A percentile compares a stretch with the other conserved stretches of the same genome.
Conservation (phyloP, 441 rosid species). For the Daphne laureola region DNA sequence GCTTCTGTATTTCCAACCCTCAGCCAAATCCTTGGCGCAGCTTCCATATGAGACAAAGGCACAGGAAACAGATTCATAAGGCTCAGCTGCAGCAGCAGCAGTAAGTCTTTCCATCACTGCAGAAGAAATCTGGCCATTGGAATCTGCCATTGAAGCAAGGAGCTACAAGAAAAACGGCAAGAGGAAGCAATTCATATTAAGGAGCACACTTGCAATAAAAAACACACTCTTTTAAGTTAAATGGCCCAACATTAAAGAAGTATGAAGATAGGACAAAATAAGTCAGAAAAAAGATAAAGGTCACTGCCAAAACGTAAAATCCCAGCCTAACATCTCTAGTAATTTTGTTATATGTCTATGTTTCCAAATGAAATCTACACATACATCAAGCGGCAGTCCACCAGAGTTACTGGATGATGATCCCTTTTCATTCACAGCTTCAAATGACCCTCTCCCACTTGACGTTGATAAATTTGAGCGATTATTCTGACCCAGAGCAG, state of each 20-base stretch:
- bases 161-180: constrained; percentile 36
- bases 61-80: constrained; percentile 95
- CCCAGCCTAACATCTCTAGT: constrained; percentile 2
- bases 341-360: not conserved
- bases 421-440: constrained; percentile 49
- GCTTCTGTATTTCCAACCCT: constrained; percentile 99
- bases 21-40: constrained; percentile 86
- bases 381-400: constrained; percentile 85
- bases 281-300: not conserved
- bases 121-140: constrained; percentile 92
- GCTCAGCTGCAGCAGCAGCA: constrained; percentile 98
- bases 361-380: constrained; percentile 28
- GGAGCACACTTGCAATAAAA: constrained; percentile 1
- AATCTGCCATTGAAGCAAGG: constrained; percentile 99
- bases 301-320: not conserved
- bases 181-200: constrained; percentile 6
- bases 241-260: not conserved
- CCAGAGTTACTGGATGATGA: constrained; percentile 59
- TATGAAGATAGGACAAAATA: constrained; percentile 1
- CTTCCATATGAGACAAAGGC: constrained; percentile 99
- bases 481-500: constrained; percentile 50
- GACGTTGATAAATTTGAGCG: constrained; percentile 34
- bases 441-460: constrained; percentile 47
- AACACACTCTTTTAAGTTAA: not conserved
- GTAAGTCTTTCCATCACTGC: constrained; percentile 94